Conservation (phyloP, 2,329 filamentous ascomycete genomes). For the Pyrenochaeta sp. region DNA sequence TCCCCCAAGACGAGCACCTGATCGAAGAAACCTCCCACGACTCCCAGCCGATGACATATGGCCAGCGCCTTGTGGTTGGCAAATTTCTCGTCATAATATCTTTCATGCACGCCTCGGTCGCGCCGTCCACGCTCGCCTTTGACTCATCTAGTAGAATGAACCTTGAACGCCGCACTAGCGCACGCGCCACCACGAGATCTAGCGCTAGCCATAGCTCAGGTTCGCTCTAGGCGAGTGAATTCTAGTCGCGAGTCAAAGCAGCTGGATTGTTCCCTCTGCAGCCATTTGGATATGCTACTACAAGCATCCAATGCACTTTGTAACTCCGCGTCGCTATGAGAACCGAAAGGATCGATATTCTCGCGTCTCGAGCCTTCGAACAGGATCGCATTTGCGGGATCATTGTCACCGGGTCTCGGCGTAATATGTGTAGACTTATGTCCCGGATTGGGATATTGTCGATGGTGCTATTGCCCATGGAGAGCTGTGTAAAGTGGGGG, state of each 20-base stretch:
- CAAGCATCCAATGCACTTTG: background rate
- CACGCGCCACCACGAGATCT: slow-evolving; percentile 64
- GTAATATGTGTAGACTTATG: slow-evolving; percentile 34
- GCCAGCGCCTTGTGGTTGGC: slow-evolving; percentile 9
- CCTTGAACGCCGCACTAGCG: slow-evolving; percentile 60
- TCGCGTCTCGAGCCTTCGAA: slow-evolving; percentile 56
- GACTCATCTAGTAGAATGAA: slow-evolving; percentile 71
- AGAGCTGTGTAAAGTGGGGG: slow-evolving; percentile 54
- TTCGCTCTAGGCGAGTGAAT: slow-evolving; percentile 60
- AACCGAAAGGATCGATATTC: slow-evolving; percentile 56
- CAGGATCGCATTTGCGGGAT: slow-evolving; percentile 60
- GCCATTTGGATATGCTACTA: background rate
- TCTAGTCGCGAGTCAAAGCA: slow-evolving; percentile 55
- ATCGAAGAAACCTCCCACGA: background rate
- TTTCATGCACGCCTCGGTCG: slow-evolving; percentile 80
- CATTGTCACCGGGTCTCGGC: slow-evolving; percentile 49
- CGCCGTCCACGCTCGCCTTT: slow-evolving; percentile 90
- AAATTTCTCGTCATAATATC: slow-evolving; percentile 8
- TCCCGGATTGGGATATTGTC: slow-evolving; percentile 57
- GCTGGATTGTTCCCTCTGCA: slow-evolving; percentile 41
- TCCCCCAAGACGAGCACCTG: background rate
- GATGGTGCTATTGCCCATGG: slow-evolving; percentile 52
- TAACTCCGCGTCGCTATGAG: slow-evolving; percentile 33
- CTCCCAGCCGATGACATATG: background rate
- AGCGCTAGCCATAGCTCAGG: slow-evolving; percentile 76